These are phyloP conservation scores for Thermothielavioides terrestris DNA, from an alignment of 495 filamentous ascomycete species.

Conservation along the genomic window DNA sequence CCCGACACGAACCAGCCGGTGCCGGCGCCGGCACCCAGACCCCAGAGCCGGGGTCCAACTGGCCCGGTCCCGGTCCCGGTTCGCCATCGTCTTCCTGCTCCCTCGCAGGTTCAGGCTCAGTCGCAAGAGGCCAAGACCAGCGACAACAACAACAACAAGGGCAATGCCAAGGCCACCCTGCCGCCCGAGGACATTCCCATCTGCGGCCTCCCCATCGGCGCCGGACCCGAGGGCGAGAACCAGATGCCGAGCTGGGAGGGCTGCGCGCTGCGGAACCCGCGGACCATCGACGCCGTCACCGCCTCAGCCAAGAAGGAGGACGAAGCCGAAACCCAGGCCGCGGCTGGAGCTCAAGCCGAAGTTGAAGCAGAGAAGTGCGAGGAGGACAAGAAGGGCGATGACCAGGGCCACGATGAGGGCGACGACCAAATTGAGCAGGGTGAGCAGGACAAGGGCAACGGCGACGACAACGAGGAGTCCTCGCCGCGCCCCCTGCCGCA, in stretches of 20 bases:
- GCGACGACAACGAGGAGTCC: too few species aligned
- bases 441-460: neutral
- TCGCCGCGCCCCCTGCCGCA: neutral
- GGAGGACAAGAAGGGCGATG: neutral
- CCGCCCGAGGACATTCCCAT: neutral
- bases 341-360: neutral
- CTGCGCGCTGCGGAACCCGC: conserved; percentile 14
- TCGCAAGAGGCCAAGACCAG: too few species aligned
- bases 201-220: conserved; percentile 34
- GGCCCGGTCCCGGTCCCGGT: too few species aligned
- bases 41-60: too few species aligned
- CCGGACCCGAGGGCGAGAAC: conserved; percentile 29
- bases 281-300: neutral
- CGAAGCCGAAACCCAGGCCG: neutral
- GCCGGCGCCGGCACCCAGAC: neutral
- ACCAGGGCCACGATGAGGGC: neutral
- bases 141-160: neutral
- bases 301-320: neutral
- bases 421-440: neutral
- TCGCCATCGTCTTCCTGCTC: too few species aligned
- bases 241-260: conserved; percentile 20
- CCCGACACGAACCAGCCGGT: neutral
- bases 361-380: neutral
- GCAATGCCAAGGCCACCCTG: neutral
- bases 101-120: too few species aligned